Evolutionary conservation across 1,284 basidiomycete species (phyloP).

Genomic region (Pseudozyma thailandica): DNA sequence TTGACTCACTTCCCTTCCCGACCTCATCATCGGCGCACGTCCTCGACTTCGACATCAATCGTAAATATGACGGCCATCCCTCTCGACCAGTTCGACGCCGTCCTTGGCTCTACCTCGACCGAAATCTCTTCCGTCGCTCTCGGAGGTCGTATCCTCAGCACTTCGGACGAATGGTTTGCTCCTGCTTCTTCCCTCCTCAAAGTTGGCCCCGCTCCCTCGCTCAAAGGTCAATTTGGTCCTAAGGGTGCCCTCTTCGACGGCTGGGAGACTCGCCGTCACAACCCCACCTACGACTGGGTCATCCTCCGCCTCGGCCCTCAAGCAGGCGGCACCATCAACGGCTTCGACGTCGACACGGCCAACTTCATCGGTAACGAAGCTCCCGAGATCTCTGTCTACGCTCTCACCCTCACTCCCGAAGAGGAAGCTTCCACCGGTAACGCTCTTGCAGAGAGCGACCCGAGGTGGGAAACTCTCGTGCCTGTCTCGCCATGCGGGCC

Average conservation of each 20-base stretch:
- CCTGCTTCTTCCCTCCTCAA: constrained; percentile 84
- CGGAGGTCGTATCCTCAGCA: constrained; percentile 79
- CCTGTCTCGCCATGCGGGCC: constrained; percentile 73
- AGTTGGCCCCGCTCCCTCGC: constrained; percentile 69
- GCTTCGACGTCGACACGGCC: constrained; percentile 95
- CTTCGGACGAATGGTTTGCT: constrained; percentile 97
- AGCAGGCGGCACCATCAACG: constrained; percentile 76
- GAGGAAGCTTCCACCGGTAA: constrained; percentile 41
- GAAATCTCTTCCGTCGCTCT: constrained; percentile 90
- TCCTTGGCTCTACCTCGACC: constrained; percentile 55
- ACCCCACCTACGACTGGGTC: constrained; percentile 87
- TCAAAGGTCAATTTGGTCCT: constrained; percentile 91
- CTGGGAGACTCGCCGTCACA: constrained; percentile 93
- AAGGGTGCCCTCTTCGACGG: constrained; percentile 94
- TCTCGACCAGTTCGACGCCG: constrained; percentile 40
- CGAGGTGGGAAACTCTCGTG: constrained; percentile 60
- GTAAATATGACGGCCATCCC: constrained; percentile 37
- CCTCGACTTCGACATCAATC: neutral
- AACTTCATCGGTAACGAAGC: constrained; percentile 94
- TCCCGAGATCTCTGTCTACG: constrained; percentile 57
- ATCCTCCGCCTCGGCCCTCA: constrained; percentile 86
- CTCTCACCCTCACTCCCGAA: constrained; percentile 32
- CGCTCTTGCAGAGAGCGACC: constrained; percentile 57
- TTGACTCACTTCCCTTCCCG: neutral
- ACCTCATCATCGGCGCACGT: neutral